A percentile compares a stretch with the other conserved stretches of the same genome.
phyloP scores from a whole-genome alignment of 2,329 filamentous ascomycete species.

The Chaetomium globosum region DNA sequence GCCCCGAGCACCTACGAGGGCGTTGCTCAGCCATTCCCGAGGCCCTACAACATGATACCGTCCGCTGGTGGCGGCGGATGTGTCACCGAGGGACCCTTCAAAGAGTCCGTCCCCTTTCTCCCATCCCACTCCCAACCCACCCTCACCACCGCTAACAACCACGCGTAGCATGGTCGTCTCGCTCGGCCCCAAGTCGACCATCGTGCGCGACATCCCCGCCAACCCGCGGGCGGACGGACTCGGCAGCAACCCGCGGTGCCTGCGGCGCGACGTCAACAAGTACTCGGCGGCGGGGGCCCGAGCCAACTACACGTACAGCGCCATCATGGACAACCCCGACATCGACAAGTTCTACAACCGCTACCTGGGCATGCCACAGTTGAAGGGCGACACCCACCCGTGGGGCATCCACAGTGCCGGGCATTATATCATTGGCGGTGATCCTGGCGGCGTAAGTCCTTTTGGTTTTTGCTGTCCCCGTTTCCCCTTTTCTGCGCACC shows the following conservation, averaged over 20 bases:
- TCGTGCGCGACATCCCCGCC: constrained; percentile 39
- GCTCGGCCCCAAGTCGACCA: constrained; percentile 45
- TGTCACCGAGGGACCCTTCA: constrained; percentile 53
- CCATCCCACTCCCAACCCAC: neutral
- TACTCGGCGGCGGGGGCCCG: constrained; percentile 44
- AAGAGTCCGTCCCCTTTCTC: constrained; percentile 40
- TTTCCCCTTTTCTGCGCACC: neutral
- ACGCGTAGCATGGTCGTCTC: constrained; percentile 44
- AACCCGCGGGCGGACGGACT: constrained; percentile 44
- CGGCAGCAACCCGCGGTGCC: constrained; percentile 48
- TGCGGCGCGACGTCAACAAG: constrained; percentile 48
- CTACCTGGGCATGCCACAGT: constrained; percentile 45
- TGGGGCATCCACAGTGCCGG: constrained; percentile 47
- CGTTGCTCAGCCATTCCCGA: constrained; percentile 40
- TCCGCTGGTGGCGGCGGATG: constrained; percentile 59
- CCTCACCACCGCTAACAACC: constrained; percentile 8
- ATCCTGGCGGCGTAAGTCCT: constrained; percentile 29
- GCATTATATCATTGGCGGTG: constrained; percentile 23
- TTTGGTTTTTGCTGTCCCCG: neutral
- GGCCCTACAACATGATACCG: constrained; percentile 45
- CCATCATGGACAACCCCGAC: constrained; percentile 44
- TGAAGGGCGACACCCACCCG: constrained; percentile 43
- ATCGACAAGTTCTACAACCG: constrained; percentile 48
- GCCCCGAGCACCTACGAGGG: constrained; percentile 35
- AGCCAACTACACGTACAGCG: constrained; percentile 41